phyloP scores from a whole-genome alignment of 768 basidiomycete genomes.

The Russula olivacea region DNA sequence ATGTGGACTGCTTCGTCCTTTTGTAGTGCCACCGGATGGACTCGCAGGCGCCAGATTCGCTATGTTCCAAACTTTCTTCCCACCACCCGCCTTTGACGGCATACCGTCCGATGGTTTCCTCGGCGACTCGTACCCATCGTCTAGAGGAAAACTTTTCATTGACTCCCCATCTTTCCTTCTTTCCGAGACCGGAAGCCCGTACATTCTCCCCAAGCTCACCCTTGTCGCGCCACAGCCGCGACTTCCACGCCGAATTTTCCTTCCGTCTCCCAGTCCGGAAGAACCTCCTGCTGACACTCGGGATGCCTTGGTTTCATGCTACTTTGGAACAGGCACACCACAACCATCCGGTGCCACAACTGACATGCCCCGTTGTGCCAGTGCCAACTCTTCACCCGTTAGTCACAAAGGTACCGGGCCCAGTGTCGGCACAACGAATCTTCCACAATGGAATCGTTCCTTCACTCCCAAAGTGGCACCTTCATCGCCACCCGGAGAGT shows the following conservation, averaged over 20 bases:
- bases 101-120: neutral
- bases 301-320: neutral
- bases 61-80: constrained; percentile 9
- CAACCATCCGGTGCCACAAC: neutral
- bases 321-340: neutral
- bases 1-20: constrained; percentile 5
- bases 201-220: constrained; percentile 3
- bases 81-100: constrained; percentile 7
- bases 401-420: neutral
- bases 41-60: constrained; percentile 6
- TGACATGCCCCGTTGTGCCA: neutral
- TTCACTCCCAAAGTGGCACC: neutral
- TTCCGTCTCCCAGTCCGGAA: neutral
- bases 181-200: neutral
- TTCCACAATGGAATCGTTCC: neutral
- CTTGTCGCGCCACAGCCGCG: neutral
- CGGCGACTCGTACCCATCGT: neutral
- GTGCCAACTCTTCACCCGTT: neutral
- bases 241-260: neutral
- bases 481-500: neutral
- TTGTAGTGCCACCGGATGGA: constrained; percentile 3
- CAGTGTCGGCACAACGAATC: neutral
- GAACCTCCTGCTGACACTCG: neutral
- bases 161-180: neutral
- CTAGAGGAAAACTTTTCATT: constrained; percentile 7